phyloP scores from a whole-genome alignment of 129 eudicot genomes.

The Pittosporum tobira region DNA sequence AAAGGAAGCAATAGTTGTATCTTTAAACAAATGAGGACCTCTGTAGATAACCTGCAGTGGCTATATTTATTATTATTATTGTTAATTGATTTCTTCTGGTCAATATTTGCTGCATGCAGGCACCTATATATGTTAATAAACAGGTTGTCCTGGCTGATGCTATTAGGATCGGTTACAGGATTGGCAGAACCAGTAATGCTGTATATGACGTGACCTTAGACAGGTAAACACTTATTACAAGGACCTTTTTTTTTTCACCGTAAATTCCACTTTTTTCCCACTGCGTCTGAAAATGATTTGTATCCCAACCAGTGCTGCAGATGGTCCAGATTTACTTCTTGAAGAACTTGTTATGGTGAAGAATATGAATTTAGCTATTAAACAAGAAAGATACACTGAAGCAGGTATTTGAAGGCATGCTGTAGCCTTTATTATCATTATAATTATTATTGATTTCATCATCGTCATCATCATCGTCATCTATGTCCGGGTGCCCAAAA shows the following conservation, averaged over 20 bases:
- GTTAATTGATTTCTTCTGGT: not conserved
- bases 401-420: constrained; percentile 38
- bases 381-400: constrained; percentile 58
- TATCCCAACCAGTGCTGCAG: constrained; percentile 41
- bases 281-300: not conserved
- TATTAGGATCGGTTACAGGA: constrained; percentile 41
- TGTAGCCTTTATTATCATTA: not conserved
- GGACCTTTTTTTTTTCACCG: not conserved
- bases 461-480: too few relatives aligned
- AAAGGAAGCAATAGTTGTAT: not conserved
- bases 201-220: constrained; percentile 49
- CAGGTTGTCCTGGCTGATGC: constrained; percentile 60
- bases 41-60: constrained; percentile 1
- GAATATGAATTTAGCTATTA: constrained; percentile 45
- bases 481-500: too few relatives aligned
- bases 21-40: not conserved
- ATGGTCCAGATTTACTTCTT: constrained; percentile 58
- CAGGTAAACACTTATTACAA: constrained; percentile 31
- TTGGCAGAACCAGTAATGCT: constrained; percentile 26
- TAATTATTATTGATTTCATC: too few relatives aligned
- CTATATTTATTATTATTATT: not conserved
- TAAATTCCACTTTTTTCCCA: not conserved
- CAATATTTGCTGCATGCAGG: constrained; percentile 25
- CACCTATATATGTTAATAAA: constrained; percentile 65
- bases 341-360: constrained; percentile 49